Evolutionary conservation across 179 eudicot genomes (phyloP).

Genomic region (Silene vulgaris): DNA sequence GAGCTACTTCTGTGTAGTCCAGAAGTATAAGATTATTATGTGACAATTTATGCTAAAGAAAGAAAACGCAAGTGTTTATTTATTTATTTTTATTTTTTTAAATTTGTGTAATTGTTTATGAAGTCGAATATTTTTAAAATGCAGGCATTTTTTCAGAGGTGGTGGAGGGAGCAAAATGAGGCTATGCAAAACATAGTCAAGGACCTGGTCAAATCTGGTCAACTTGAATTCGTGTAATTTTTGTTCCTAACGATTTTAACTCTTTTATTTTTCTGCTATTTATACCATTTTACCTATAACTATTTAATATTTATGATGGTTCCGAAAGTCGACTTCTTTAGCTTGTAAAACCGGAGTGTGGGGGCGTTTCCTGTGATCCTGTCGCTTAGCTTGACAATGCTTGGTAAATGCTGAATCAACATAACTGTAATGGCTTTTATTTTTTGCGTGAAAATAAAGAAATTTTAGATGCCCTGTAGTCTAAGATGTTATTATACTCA

Average conservation of each 20-base stretch:
- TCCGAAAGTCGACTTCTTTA: not conserved
- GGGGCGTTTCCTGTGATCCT: not conserved
- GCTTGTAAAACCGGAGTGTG: not conserved
- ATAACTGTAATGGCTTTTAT: not conserved
- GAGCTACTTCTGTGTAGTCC: not conserved
- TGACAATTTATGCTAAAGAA: not conserved
- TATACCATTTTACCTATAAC: not conserved
- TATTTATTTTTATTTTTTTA: not conserved
- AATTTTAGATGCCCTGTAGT: no score
- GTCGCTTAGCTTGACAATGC: not conserved
- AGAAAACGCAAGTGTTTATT: not conserved
- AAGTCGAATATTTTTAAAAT: conserved; percentile 10
- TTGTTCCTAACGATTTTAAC: not conserved
- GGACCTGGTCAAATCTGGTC: conserved; percentile 64
- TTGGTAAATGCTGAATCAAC: not conserved
- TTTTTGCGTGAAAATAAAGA: no score
- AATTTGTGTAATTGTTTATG: not conserved
- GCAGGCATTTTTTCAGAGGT: conserved; percentile 93
- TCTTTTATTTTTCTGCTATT: not conserved
- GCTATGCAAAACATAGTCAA: conserved; percentile 44
- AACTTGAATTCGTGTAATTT: conserved; percentile 72
- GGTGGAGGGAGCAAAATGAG: conserved; percentile 84
- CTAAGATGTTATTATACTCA: not conserved
- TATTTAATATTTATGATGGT: no score
- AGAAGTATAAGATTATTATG: not conserved